Percentiles rank a stretch among this genome's conserved stretches.
phyloP scores from a whole-genome alignment of 2,329 filamentous ascomycete species.

The Diaporthe vaccinii region DNA sequence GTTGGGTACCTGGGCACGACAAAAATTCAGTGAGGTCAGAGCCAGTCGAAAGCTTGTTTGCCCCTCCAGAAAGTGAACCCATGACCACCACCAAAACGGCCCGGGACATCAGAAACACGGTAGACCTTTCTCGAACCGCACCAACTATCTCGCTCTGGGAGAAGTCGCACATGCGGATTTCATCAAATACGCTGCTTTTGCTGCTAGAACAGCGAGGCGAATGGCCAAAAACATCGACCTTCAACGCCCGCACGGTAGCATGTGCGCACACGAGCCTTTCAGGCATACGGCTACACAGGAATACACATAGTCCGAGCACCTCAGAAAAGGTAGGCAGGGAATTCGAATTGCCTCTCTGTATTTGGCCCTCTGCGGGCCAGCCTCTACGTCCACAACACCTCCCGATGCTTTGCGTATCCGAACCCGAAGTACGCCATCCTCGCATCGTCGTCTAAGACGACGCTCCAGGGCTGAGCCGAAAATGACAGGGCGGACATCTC shows the following conservation, averaged over 20 bases:
- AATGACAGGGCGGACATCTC: conserved; percentile 33
- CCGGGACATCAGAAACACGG: conserved; percentile 1
- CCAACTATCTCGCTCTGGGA: not conserved
- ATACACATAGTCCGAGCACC: not conserved
- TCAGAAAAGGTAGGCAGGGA: not conserved
- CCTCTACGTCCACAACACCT: conserved; percentile 15
- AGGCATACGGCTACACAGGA: not conserved
- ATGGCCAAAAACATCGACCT: not conserved
- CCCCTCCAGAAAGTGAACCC: conserved; percentile 27
- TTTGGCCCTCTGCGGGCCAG: conserved; percentile 16
- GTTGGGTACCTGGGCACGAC: conserved; percentile 21
- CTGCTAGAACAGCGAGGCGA: not conserved
- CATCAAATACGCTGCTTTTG: not conserved
- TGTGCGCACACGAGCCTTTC: not conserved
- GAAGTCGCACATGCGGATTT: not conserved
- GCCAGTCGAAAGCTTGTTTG: conserved; percentile 20
- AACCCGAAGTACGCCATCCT: conserved; percentile 18
- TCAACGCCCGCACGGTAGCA: not conserved
- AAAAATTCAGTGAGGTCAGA: conserved; percentile 37
- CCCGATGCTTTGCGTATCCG: conserved; percentile 29
- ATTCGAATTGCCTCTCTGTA: conserved; percentile 31
- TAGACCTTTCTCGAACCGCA: not conserved
- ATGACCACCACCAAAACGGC: conserved; percentile 35
- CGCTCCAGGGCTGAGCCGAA: conserved; percentile 6
- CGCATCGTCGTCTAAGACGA: conserved; percentile 3